Evolutionary conservation across 768 basidiomycete genomes (phyloP).

Genomic region (Trametes maxima): DNA sequence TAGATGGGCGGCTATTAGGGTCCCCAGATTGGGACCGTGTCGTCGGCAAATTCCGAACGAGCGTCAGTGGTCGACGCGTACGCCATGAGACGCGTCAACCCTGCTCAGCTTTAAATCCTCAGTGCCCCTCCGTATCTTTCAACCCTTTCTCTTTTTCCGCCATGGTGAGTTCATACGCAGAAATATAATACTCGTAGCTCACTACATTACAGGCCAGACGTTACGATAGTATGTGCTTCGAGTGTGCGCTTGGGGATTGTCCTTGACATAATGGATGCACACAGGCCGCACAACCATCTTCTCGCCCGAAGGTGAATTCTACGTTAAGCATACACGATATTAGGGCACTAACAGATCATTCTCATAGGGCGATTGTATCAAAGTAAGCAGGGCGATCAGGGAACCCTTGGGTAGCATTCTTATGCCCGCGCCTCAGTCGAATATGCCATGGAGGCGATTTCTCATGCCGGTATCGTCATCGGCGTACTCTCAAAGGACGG

Average conservation of each 20-base stretch:
- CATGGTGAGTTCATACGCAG: slow-evolving; percentile 21
- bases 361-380: slow-evolving; percentile 91
- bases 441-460: slow-evolving; percentile 99
- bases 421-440: slow-evolving; percentile 62
- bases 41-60: slow-evolving; percentile 20
- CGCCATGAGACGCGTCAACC: slow-evolving; percentile 32
- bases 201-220: slow-evolving; percentile 69
- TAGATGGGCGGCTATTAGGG: neutral
- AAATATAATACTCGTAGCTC: neutral
- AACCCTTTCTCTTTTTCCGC: neutral
- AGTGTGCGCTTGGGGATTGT: neutral
- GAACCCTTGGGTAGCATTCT: neutral
- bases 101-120: slow-evolving; percentile 2
- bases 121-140: neutral
- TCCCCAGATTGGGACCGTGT: neutral
- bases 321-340: neutral
- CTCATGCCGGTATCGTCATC: slow-evolving; percentile 92
- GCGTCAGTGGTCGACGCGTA: slow-evolving; percentile 25
- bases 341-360: slow-evolving; percentile 16
- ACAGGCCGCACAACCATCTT: slow-evolving; percentile 96
- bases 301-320: slow-evolving; percentile 85
- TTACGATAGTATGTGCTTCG: slow-evolving; percentile 82
- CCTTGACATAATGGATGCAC: slow-evolving; percentile 25
- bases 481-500: slow-evolving; percentile 90
- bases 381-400: slow-evolving; percentile 56